phyloP scores from a whole-genome alignment of 192 early-diverging fungal species.

The Umbelopsis ramanniana region DNA sequence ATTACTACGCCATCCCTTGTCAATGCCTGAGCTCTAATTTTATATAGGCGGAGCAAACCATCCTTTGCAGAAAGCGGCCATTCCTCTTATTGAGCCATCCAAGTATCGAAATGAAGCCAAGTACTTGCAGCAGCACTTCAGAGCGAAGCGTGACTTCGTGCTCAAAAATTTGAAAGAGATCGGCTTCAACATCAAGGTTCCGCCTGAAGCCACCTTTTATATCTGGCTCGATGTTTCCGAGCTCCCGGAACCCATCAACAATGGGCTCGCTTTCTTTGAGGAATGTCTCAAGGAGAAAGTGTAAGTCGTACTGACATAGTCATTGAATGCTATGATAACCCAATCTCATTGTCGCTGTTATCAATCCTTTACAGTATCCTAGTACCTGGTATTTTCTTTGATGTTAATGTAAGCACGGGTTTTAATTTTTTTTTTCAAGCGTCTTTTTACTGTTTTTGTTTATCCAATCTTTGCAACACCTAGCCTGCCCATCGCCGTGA shows the following conservation, averaged over 20 bases:
- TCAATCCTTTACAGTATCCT: conserved; percentile 20
- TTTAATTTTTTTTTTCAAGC: background rate
- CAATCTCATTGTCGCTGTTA: too few relatives aligned
- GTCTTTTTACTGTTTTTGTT: background rate
- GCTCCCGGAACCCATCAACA: conserved; percentile 56
- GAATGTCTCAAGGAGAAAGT: conserved; percentile 58
- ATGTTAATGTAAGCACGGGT: conserved; percentile 54
- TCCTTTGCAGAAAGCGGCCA: conserved; percentile 52
- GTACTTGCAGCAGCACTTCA: conserved; percentile 52
- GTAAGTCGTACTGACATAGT: conserved; percentile 34
- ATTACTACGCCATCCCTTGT: background rate
- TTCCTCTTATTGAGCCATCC: conserved; percentile 52
- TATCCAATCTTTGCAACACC: background rate
- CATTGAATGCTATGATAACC: too few relatives aligned
- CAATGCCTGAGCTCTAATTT: background rate
- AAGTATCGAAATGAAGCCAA: conserved; percentile 45
- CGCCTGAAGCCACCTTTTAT: conserved; percentile 60
- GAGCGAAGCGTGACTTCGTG: conserved; percentile 53
- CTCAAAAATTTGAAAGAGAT: conserved; percentile 42
- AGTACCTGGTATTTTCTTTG: conserved; percentile 59
- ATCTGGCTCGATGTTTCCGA: conserved; percentile 53
- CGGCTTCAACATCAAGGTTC: conserved; percentile 42
- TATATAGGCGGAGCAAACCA: conserved; percentile 57
- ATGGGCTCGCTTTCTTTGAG: conserved; percentile 59
- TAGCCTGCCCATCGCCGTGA: conserved; percentile 56